These are phyloP conservation scores for Panaeolus papilionaceus DNA, from an alignment of 768 basidiomycete genomes.

Conservation along the genomic window DNA sequence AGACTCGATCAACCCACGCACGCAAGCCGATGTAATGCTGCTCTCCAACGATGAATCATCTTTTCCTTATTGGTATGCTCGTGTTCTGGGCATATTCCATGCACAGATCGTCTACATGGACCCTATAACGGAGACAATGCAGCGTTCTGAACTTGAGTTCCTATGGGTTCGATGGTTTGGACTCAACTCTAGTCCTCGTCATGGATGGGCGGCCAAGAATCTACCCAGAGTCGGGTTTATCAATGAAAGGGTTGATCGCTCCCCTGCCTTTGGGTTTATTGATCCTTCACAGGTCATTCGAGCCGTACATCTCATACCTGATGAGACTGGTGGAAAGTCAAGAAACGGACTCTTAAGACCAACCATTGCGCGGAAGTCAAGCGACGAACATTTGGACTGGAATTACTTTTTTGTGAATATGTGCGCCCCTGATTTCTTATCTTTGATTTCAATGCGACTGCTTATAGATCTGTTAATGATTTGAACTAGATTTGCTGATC, in stretches of 20 bases:
- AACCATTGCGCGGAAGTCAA: slow-evolving; percentile 13
- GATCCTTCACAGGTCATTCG: slow-evolving; percentile 48
- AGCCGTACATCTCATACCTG: slow-evolving; percentile 49
- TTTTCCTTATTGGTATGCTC: too few relatives aligned
- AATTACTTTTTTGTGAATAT: slow-evolving; percentile 39
- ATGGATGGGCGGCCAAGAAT: slow-evolving; percentile 20
- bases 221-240: slow-evolving; percentile 41
- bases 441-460: too few relatives aligned
- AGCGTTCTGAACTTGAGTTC: too few relatives aligned
- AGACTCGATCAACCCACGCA: too few relatives aligned
- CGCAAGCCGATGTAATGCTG: too few relatives aligned
- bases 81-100: too few relatives aligned
- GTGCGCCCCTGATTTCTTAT: too few relatives aligned
- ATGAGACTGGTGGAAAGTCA: slow-evolving; percentile 33
- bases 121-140: too few relatives aligned
- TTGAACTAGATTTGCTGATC: slow-evolving; percentile 33
- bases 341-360: slow-evolving; percentile 21
- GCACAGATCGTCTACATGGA: too few relatives aligned
- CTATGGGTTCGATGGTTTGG: slow-evolving; percentile 31
- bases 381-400: slow-evolving; percentile 38
- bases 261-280: slow-evolving; percentile 49
- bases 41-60: too few relatives aligned
- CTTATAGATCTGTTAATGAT: too few relatives aligned
- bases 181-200: slow-evolving; percentile 7
- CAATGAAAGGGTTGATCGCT: slow-evolving; percentile 21